Conservation (phyloP, 2,329 filamentous ascomycete species). For the Sarocladium brachiariae region DNA sequence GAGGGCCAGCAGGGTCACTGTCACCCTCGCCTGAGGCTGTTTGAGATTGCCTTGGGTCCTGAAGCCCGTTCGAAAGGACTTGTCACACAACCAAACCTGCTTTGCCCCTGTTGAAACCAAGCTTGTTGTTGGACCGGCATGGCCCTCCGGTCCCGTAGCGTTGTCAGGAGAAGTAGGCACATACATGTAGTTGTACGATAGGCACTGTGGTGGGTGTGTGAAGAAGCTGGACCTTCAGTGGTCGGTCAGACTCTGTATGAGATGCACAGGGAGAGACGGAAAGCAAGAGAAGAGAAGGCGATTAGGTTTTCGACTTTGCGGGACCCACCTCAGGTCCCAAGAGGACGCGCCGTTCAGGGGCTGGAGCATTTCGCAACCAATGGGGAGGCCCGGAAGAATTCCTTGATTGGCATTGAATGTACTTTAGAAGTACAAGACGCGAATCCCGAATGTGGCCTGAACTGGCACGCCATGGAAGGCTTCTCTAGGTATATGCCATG, state of each 20-base stretch:
- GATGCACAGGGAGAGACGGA: too few species aligned
- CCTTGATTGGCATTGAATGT: neutral
- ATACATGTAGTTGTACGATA: too few species aligned
- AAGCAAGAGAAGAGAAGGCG: too few species aligned
- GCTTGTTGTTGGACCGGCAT: neutral
- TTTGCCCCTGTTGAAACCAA: slow-evolving; percentile 5
- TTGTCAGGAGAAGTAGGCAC: neutral
- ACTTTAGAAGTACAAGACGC: neutral
- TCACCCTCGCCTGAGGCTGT: too few species aligned
- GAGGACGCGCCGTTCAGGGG: slow-evolving; percentile 9
- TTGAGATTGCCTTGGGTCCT: too few species aligned
- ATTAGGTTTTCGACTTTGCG: slow-evolving; percentile 3
- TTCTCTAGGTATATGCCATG: too few species aligned
- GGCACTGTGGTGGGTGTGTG: too few species aligned
- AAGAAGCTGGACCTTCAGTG: too few species aligned
- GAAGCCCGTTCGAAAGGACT: too few species aligned
- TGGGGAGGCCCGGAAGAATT: slow-evolving; percentile 3
- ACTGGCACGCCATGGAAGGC: neutral
- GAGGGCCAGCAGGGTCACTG: too few species aligned
- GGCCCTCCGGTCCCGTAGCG: neutral
- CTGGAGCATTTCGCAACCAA: neutral
- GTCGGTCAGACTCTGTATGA: too few species aligned
- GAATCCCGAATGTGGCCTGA: too few species aligned
- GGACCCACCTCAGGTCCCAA: neutral
- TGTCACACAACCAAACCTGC: slow-evolving; percentile 8